phyloP scores from a whole-genome alignment of 768 basidiomycete genomes.

The Pleurotus pulmonarius region DNA sequence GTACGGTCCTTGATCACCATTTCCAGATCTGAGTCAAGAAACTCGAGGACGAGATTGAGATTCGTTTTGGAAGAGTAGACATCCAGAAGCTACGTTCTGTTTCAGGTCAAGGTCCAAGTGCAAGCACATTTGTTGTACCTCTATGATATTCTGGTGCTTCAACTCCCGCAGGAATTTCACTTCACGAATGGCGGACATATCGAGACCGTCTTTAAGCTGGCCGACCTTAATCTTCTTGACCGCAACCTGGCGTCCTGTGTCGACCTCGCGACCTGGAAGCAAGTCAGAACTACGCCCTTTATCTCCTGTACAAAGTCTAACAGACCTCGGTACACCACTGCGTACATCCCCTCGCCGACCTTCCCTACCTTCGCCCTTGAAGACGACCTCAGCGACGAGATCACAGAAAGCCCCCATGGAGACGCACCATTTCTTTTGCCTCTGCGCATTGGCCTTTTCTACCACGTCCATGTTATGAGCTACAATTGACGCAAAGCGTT shows the following conservation, averaged over 20 bases:
- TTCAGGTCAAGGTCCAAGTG: neutral
- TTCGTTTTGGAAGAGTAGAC: conserved; percentile 97
- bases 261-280: conserved; percentile 61
- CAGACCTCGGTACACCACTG: conserved; percentile 90
- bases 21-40: conserved; percentile 93
- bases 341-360: conserved; percentile 91
- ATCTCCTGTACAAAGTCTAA: neutral
- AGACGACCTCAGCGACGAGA: conserved; percentile 6
- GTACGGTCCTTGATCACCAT: conserved; percentile 93
- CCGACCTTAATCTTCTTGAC: conserved; percentile 99
- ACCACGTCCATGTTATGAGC: conserved; percentile 71
- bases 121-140: conserved; percentile 42
- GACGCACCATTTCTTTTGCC: conserved; percentile 64
- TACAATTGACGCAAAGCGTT: neutral
- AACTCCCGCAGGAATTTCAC: conserved; percentile 96
- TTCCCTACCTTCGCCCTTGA: conserved; percentile 76
- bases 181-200: conserved; percentile 98
- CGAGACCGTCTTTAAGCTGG: conserved; percentile 95
- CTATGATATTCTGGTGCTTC: conserved; percentile 92
- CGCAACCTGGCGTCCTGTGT: conserved; percentile 81
- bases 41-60: conserved; percentile 95
- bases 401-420: neutral
- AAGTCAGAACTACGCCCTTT: too few relatives aligned
- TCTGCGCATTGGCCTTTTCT: conserved; percentile 70
- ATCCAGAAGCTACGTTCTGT: conserved; percentile 70